Percentiles rank a stretch among this genome's conserved stretches.
phyloP scores from a whole-genome alignment of 1,284 basidiomycete genomes.

The Crucibulum cyathiforme region DNA sequence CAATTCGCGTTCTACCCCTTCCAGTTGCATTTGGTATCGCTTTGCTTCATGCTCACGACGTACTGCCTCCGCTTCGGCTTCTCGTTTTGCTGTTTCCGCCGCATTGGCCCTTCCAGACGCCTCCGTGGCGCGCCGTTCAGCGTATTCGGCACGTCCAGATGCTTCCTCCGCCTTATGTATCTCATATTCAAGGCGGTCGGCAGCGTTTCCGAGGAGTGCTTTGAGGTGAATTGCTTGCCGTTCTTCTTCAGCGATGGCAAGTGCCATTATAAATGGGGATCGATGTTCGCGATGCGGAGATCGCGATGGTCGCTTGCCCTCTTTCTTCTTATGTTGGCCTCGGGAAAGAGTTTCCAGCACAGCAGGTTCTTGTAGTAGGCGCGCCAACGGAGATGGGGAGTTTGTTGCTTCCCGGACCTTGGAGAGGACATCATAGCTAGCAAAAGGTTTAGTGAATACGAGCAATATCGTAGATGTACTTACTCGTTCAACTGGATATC shows the following conservation, averaged over 20 bases:
- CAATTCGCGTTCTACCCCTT: slow-evolving; percentile 56
- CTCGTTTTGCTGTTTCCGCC: slow-evolving; percentile 55
- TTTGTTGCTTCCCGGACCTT: slow-evolving; percentile 36
- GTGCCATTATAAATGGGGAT: slow-evolving; percentile 32
- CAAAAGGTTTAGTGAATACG: not conserved
- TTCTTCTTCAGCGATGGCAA: slow-evolving; percentile 64
- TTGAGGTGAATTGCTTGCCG: slow-evolving; percentile 64
- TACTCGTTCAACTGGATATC: slow-evolving; percentile 1
- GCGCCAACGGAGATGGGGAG: slow-evolving; percentile 38
- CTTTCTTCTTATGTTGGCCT: slow-evolving; percentile 12
- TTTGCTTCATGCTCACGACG: slow-evolving; percentile 54
- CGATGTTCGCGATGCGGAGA: slow-evolving; percentile 33
- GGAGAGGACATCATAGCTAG: slow-evolving; percentile 28
- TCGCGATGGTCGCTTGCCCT: slow-evolving; percentile 20
- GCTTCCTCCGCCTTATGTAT: slow-evolving; percentile 58
- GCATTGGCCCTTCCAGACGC: slow-evolving; percentile 40
- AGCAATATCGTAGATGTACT: not conserved
- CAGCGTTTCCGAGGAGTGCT: slow-evolving; percentile 56
- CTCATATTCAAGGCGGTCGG: slow-evolving; percentile 64
- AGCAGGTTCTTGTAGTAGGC: slow-evolving; percentile 35
- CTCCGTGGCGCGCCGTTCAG: slow-evolving; percentile 57
- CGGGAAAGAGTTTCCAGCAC: slow-evolving; percentile 16
- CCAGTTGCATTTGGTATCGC: slow-evolving; percentile 52
- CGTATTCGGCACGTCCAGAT: slow-evolving; percentile 55
- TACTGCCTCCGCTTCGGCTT: slow-evolving; percentile 50